Evolutionary conservation across 352 stramenopile species (phyloP), one percentile per base, ranked within the genome.

Genomic region (Pythium guiyangense): DNA sequence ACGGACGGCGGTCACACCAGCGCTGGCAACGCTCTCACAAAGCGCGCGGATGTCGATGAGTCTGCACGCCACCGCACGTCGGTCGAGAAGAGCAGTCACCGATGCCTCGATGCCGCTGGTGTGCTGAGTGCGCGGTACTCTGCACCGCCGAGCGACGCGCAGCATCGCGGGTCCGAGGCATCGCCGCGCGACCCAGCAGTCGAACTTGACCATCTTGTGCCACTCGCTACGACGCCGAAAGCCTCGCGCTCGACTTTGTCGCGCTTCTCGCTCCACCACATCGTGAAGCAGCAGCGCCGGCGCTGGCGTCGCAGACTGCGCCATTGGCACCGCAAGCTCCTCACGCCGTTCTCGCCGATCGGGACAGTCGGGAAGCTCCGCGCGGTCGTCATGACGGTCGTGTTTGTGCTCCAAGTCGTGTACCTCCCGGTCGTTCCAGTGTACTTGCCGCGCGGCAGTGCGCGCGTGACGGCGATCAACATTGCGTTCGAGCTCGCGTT

Each of bases 401-500:
- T 43, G 20, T 51, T 62, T 43, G 49, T n/a, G 26, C 4, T 56
- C 6, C 56, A 62, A 31, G 39, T 46, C 35, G 31, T 56, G 5
- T 56, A 62, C 22, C 37, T 56, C 18, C 47, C 48, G 6, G 15
- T 56, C 15, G 27, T 40, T 40, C 49, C 29, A 11, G 48, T 47
- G 49, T 62, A 56, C 31, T 20, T 39, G 22, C 25, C 45, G 10
- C 0, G 46, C 18, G 48, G 56, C 8, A 56, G 56, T 22, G 27
- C 29, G n/a, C n/a, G 37, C 10, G 27, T 54, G 14, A 62, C 27
- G 12, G 22, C 27, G 22, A 35, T 49, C 29, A 52, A 62, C 29
- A 56, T 62, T n/a, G 47, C 37, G 20, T 62, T 54, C 22, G 56
- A 62, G 27, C n/a, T 62, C 25, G 27, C 20, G 35, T 56, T 52